Percentiles rank a stretch among this genome's conserved stretches.
Conservation (phyloP, 2,329 filamentous ascomycete species). For the Trichoderma semiorbis region DNA sequence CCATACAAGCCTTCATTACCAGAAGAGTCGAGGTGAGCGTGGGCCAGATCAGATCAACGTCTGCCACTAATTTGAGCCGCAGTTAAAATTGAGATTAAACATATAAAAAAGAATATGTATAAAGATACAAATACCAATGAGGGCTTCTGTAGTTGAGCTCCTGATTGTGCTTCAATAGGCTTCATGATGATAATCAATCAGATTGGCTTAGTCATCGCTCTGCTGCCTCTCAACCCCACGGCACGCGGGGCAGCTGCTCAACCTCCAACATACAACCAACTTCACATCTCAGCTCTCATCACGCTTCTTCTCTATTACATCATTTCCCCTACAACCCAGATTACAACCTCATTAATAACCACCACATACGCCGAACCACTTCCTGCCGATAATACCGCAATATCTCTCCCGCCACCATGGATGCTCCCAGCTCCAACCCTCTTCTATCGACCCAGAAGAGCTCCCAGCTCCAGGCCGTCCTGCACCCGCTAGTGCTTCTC, state of each 20-base stretch:
- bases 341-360: not conserved
- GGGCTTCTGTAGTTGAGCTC: not conserved
- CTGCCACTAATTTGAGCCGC: not conserved
- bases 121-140: not conserved
- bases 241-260: slow-evolving; percentile 1
- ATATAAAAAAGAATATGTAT: not conserved
- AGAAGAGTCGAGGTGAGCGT: not conserved
- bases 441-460: slow-evolving; percentile 65
- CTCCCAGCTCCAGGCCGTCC: slow-evolving; percentile 73
- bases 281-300: not conserved
- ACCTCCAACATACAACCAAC: not conserved
- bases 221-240: not conserved
- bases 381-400: not conserved
- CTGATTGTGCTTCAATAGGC: not conserved
- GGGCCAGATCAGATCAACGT: not conserved
- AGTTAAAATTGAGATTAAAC: not conserved
- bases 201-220: not conserved
- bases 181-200: not conserved
- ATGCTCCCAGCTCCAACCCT: slow-evolving; percentile 46
- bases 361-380: not conserved
- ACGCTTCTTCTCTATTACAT: not conserved
- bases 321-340: not conserved
- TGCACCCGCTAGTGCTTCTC: slow-evolving; percentile 92
- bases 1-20: too few relatives aligned
- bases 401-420: slow-evolving; percentile 42